Base-by-base conservation (phyloP, 352 stramenopile species). In the Globisporangium solare region DNA sequence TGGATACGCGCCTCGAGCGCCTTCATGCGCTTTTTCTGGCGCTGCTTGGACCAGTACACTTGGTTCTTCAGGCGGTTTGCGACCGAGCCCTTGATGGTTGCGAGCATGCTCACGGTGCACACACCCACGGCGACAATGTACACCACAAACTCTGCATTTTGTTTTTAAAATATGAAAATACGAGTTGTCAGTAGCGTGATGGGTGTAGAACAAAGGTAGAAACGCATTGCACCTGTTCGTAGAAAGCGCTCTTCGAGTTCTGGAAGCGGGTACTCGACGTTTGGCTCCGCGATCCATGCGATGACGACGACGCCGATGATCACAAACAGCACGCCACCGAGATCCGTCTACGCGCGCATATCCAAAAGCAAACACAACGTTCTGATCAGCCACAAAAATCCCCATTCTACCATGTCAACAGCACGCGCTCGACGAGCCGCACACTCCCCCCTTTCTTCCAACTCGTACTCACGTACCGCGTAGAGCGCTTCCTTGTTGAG, bases 261-360 rank as follows among this genome's bases (percentile, higher is more conserved):
- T 6, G 83, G 75, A 2, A 97, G 69, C 1, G 88, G 86, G 57
- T 95, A 97, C 63, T 92, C 77, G 15, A 80, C 79, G 63, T 95
- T 90, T 10, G 78, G 77, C 58, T 96, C 83, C 1, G 86, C 73
- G 66, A 97, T 94, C 53, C 73, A 85, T 12, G 87, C 88, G 51
- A 96, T 88, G 47, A 95, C 71, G 3, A 97, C 82, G 18, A 96
- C 88, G 2, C 88, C 88, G 24, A 82, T 40, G 54, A 96, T 94
- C 15, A 97, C 88, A 54, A 94, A 90, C 18, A 93, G 49, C 39
- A 94, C 89, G 31, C 87, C 88, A 3, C 84, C 67, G 0, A 94
- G 48, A 60, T 97, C 88, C 31, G 83, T 92, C 77, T 86, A 51
- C 21, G 11, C 13, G 15, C 17, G 7, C 13, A 42, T 27, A 63